A percentile compares a stretch with the other conserved stretches of the same genome.
Conservation (phyloP, 306 rosid genomes). For the Vachellia pachyceras region DNA sequence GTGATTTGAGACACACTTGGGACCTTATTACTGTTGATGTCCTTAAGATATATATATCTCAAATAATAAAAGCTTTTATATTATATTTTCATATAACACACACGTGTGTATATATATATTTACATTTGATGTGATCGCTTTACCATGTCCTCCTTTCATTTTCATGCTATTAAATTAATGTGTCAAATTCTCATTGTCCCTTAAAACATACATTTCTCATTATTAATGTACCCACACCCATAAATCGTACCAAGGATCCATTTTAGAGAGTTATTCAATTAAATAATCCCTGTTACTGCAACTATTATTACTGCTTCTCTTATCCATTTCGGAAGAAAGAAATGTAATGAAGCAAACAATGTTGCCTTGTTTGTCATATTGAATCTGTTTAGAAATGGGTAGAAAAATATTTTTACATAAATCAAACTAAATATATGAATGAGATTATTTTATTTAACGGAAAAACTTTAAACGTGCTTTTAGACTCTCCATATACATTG, state of each 20-base stretch:
- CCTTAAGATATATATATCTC: no score
- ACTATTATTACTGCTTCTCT: not conserved
- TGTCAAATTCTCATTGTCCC: not conserved
- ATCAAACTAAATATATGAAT: no score
- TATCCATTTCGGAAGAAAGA: no score
- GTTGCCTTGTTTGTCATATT: not conserved
- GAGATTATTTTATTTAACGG: no score
- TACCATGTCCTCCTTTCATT: not conserved
- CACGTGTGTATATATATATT: no score
- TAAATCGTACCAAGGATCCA: not conserved
- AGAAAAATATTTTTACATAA: no score
- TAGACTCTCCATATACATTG: no score
- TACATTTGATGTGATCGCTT: not conserved
- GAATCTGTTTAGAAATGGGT: no score
- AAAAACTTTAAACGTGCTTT: no score
- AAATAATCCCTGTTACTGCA: not conserved
- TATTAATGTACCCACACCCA: not conserved
- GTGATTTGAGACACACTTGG: not conserved
- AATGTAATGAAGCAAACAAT: not conserved
- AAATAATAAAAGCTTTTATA: not conserved
- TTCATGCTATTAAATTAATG: not conserved
- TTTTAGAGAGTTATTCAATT: no score
- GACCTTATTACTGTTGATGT: constrained; percentile 5
- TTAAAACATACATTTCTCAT: not conserved
- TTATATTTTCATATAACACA: no score